Base-by-base conservation (phyloP, 352 stramenopile species). In the Pythium rishiriense region DNA sequence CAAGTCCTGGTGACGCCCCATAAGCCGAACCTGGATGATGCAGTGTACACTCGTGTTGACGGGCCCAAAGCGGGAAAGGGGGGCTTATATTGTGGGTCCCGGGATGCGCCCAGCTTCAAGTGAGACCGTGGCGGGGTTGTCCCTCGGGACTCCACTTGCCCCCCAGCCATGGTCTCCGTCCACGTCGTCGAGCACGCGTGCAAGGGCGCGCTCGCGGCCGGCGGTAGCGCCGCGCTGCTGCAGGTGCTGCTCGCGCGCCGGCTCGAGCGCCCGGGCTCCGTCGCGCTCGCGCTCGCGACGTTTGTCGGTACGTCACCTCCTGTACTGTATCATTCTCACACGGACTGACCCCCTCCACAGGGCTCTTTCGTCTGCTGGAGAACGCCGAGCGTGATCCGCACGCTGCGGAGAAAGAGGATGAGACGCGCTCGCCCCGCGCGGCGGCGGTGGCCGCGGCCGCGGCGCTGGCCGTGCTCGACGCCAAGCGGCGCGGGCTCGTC, bases 361-460 rank as follows among this genome's bases (percentile, higher is more conserved):
- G 62, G 15, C 22, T 68, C 33, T 91, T 89, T 28, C 80, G 82
- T 1, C 19, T 91, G 15, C 48, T 89, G 11, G 82, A 87, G 58
- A 56, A 64, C 17, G 51, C 68, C 3, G 76, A 73, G 35, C 48
- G 59, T 10, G 28, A 42, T 2, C 11, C 1, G 12, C 39, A 50
- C 24, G 37, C 8, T n/a, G 37, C 9, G 2, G 22, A 60, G 7
- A 43, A 22, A n/a, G 42, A 24, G 4, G 25, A 50, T 2, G 22
- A 42, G 1, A 25, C 37, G 2, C 29, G 33, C 7, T 64, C 80
- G 19, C 74, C 78, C n/a, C 72, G 70, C 26, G 79, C 81, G 4
- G 79, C 79, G 1, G 72, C 72, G 10, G 39, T 72, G 8, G 79
- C 77, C 0, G 70, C 70, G 0, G 52, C 51, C 0, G 66, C 82